These are phyloP conservation scores for Teunomyces funiuensis DNA, from an alignment of 805 yeast genomes.

Conservation along the genomic window DNA sequence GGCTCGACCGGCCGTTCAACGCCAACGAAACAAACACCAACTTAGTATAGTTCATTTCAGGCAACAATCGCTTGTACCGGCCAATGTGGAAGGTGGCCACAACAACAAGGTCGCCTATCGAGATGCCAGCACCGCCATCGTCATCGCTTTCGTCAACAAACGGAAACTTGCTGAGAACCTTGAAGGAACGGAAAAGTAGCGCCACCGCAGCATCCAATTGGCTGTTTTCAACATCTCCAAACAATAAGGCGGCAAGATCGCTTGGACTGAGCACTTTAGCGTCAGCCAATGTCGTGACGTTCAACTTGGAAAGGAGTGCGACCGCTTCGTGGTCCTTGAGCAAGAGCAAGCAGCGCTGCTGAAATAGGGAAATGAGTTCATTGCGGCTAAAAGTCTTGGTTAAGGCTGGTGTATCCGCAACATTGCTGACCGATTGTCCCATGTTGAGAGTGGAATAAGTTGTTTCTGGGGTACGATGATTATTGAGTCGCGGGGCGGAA, in stretches of 20 bases:
- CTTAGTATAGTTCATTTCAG: conserved; percentile 39
- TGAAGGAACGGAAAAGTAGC: conserved; percentile 38
- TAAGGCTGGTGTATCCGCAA: neutral
- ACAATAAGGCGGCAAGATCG: conserved; percentile 23
- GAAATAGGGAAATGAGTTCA: conserved; percentile 21
- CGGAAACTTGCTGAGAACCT: conserved; percentile 51
- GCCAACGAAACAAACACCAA: conserved; percentile 50
- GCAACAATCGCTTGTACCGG: conserved; percentile 36
- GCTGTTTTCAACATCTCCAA: conserved; percentile 10
- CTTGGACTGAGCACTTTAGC: conserved; percentile 14
- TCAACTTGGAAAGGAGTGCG: conserved; percentile 15
- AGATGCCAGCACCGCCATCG: conserved; percentile 36
- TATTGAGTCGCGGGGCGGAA: neutral
- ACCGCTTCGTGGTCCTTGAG: conserved; percentile 21
- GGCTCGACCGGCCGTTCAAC: neutral
- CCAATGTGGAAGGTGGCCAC: conserved; percentile 41
- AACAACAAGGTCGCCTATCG: conserved; percentile 30
- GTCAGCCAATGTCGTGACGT: conserved; percentile 16
- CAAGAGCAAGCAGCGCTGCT: conserved; percentile 14
- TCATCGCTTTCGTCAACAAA: conserved; percentile 40
- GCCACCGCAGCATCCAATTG: neutral
- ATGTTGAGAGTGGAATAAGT: conserved; percentile 4
- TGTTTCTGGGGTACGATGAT: neutral
- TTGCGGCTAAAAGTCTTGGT: conserved; percentile 7
- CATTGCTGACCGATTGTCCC: conserved; percentile 20